phyloP scores from a whole-genome alignment of 345 rosid species.

The Acer negundo region DNA sequence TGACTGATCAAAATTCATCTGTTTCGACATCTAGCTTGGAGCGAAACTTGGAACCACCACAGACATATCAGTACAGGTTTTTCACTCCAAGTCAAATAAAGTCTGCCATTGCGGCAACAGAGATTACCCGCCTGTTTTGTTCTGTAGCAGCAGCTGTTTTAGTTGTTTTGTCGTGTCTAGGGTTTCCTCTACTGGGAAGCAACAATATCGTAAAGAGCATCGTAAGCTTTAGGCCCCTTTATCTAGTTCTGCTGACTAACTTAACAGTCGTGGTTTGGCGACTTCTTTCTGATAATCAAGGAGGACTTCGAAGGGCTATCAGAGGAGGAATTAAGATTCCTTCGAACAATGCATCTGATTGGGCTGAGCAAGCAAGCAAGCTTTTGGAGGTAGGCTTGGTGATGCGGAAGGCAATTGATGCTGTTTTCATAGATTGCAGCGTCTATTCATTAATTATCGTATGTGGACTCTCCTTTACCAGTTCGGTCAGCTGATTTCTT shows the following conservation, averaged over 20 bases:
- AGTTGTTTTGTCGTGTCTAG: constrained; percentile 51
- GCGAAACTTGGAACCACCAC: constrained; percentile 24
- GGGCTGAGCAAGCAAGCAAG: constrained; percentile 64
- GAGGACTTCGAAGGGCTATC: constrained; percentile 22
- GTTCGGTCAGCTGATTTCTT: constrained; percentile 12
- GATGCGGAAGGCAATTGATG: constrained; percentile 64
- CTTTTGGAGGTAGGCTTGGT: constrained; percentile 62
- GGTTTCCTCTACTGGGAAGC: constrained; percentile 59
- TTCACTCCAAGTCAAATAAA: constrained; percentile 53
- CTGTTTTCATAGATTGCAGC: constrained; percentile 69
- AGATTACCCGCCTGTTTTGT: constrained; percentile 45
- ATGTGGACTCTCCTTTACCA: constrained; percentile 52
- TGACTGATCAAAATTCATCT: constrained; percentile 37
- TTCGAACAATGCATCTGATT: constrained; percentile 34
- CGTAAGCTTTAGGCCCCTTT: constrained; percentile 67
- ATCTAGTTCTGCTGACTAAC: constrained; percentile 59
- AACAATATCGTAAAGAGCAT: constrained; percentile 28
- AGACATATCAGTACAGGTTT: constrained; percentile 1
- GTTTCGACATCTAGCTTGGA: constrained; percentile 24
- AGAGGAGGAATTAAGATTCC: constrained; percentile 32
- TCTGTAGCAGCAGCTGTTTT: constrained; percentile 49
- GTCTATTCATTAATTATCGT: constrained; percentile 55
- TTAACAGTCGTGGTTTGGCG: constrained; percentile 51
- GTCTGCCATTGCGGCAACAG: constrained; percentile 59
- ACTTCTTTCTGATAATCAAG: constrained; percentile 37